phyloP scores from a whole-genome alignment of 257 asterid genomes.

The Solanum neorickii region DNA sequence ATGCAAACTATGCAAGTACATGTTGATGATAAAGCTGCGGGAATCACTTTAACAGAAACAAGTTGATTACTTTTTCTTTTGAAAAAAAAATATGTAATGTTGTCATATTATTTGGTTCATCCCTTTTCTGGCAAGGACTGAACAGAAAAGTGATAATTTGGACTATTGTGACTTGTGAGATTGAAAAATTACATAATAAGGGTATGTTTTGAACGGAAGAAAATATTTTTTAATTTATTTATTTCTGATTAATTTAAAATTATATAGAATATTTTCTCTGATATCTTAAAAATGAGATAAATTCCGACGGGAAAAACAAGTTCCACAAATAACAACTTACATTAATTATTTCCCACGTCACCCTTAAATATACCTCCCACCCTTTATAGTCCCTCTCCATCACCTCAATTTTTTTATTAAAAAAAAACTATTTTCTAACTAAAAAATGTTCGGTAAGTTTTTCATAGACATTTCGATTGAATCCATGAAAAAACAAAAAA shows the following conservation, averaged over 20 bases:
- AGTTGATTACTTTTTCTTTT: neutral
- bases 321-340: neutral
- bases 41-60: neutral
- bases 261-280: neutral
- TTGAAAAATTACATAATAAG: neutral
- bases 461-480: neutral
- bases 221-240: neutral
- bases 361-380: neutral
- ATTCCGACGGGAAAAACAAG: neutral
- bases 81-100: neutral
- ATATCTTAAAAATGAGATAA: neutral
- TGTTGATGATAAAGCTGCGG: neutral
- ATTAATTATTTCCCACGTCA: neutral
- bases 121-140: neutral
- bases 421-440: neutral
- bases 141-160: neutral
- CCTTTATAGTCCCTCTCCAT: neutral
- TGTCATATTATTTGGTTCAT: neutral
- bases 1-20: neutral
- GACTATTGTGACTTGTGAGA: neutral
- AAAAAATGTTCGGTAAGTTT: too few species aligned
- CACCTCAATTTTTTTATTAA: neutral
- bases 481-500: too few species aligned
- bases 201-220: neutral
- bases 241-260: neutral